Conservation (phyloP, 164 flowering plant species). For the Annona cherimola region DNA sequence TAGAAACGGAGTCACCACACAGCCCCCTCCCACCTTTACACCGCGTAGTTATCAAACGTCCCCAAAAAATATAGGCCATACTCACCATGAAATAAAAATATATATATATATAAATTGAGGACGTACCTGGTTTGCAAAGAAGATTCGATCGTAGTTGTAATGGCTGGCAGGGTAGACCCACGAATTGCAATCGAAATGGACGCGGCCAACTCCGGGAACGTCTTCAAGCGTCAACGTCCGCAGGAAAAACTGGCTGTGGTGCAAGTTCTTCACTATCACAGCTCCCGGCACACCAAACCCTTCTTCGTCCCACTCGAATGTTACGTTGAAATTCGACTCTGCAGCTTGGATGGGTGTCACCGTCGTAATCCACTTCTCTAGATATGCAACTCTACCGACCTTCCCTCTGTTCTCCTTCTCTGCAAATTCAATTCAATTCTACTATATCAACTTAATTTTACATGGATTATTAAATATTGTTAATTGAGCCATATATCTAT, state of each 20-base stretch:
- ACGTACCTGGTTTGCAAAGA: conserved; percentile 27
- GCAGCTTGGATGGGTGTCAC: conserved; percentile 29
- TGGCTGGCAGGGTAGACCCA: conserved; percentile 67
- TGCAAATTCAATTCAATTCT: too few relatives aligned
- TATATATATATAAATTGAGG: too few relatives aligned
- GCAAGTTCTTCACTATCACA: conserved; percentile 49
- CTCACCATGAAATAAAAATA: too few relatives aligned
- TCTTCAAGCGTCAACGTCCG: conserved; percentile 52
- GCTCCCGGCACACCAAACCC: conserved; percentile 68
- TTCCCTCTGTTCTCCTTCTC: conserved; percentile 1
- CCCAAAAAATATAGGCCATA: too few relatives aligned
- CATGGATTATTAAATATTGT: too few relatives aligned
- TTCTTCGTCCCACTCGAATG: conserved; percentile 66
- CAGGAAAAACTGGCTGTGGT: conserved; percentile 62
- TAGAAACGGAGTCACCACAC: too few relatives aligned
- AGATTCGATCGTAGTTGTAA: conserved; percentile 35
- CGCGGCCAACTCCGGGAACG: conserved; percentile 49
- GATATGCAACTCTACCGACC: conserved; percentile 39
- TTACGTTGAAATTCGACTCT: conserved; percentile 34
- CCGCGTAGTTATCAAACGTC: too few relatives aligned
- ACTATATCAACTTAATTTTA: too few relatives aligned
- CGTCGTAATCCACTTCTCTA: conserved; percentile 58
- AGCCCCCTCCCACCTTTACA: too few relatives aligned
- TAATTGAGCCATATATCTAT: too few relatives aligned
- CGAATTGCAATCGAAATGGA: conserved; percentile 71